Evolutionary conservation across 345 rosid species (phyloP), one percentile per base, ranked within the genome.

Genomic region (Aquilaria sinensis): DNA sequence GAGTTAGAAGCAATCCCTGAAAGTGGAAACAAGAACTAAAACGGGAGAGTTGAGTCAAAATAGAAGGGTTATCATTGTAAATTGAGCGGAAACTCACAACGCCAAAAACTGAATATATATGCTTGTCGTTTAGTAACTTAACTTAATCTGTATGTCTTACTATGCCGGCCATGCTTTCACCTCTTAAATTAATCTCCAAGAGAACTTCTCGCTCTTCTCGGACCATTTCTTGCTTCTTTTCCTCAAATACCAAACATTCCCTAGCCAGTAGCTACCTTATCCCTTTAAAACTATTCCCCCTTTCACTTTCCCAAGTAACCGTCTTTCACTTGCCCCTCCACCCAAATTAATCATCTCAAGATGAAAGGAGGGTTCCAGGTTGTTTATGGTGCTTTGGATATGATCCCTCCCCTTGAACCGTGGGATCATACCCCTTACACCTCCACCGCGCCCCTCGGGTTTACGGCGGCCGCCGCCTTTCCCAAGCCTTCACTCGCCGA

Each of bases 91-190:
- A 16, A 16, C 23, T 16, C 23, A 16, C 23, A 0, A 16, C 23
- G 23, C 23, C 23, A 16, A 16, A 16, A 16, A 16, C 23, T 16
- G 23, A 16, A 16, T 16, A 16, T 77, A 74, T 66, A 2, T 48
- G 50, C 54, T 79, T 81, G 83, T 69, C 65, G 12, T 51, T 51
- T 74, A 74, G 79, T 61, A 30, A 31, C 45, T 78, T 51, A 53
- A 33, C 72, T 64, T 69, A 30, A 62, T 76, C 74, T 64, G 6
- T 61, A 46, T 68, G 85, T 77, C 81, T 72, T 58, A 55, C 76
- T 63, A 75, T 70, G 92, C 88, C 86, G 92, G 92, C 88, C 85
- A 45, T 4, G 70, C 70, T 60, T 7, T 52, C 49, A 12, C 34
- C 43, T 37, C 62, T 66, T 68, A 62, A 68, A 63, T 29, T 54